Conservation (phyloP, 2,329 filamentous ascomycete genomes). For the Diaporthe sp. region DNA sequence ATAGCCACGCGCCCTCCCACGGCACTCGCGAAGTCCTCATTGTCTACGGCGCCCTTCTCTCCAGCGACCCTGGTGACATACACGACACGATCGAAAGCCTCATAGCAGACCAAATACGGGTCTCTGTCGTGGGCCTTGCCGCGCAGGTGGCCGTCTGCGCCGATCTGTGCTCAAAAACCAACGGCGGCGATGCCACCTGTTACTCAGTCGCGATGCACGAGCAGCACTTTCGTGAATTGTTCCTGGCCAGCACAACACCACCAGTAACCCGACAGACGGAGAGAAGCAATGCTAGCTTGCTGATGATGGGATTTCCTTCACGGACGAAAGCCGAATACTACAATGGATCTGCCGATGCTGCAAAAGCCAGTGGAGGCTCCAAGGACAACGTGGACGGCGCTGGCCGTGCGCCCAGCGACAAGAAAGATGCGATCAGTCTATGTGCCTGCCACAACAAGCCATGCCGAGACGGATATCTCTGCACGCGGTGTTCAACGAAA, state of each 20-base stretch:
- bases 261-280: constrained; percentile 80
- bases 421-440: constrained; percentile 74
- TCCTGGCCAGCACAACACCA: constrained; percentile 89
- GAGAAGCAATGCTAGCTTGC: constrained; percentile 72
- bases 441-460: constrained; percentile 93
- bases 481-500: constrained; percentile 88
- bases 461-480: constrained; percentile 87
- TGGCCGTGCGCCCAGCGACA: constrained; percentile 40
- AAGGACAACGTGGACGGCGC: not conserved
- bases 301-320: constrained; percentile 99
- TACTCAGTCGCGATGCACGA: constrained; percentile 92
- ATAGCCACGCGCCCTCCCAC: constrained; percentile 88
- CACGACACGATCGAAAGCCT: constrained; percentile 87
- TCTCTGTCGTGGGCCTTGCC: constrained; percentile 89
- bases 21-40: constrained; percentile 94
- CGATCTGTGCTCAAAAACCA: constrained; percentile 89
- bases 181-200: constrained; percentile 79
- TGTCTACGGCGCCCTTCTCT: constrained; percentile 90
- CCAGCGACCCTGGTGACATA: constrained; percentile 94
- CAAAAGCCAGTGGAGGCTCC: not conserved
- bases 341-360: not conserved
- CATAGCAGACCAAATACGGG: constrained; percentile 84
- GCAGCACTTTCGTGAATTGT: constrained; percentile 87
- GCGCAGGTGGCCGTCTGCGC: constrained; percentile 93
- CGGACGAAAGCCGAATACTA: constrained; percentile 69